A percentile compares a stretch with the other conserved stretches of the same genome.
Conservation (phyloP, 306 rosid species). For the Oxytropis ochrocephala region DNA sequence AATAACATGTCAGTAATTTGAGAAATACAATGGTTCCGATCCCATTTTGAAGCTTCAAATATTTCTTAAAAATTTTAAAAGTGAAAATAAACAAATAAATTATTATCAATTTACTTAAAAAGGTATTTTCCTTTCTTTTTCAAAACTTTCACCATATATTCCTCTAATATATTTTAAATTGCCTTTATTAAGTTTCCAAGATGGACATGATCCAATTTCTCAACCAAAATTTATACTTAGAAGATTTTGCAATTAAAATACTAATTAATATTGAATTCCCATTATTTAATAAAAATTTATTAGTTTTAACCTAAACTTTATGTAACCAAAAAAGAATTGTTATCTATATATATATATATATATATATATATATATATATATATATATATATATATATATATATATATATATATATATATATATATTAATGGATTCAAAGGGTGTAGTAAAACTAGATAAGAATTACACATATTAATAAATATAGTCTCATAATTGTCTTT, state of each 20-base stretch:
- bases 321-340: no score
- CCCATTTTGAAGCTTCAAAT: slow-evolving; percentile 77
- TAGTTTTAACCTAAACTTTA: slow-evolving; percentile 24
- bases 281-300: slow-evolving; percentile 36
- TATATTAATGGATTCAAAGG: no score
- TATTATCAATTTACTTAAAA: slow-evolving; percentile 26
- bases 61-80: slow-evolving; percentile 6
- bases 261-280: no score
- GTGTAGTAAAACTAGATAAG: no score
- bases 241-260: no score
- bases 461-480: no score
- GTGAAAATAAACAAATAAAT: slow-evolving; percentile 48
- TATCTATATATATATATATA: no score
- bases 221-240: slow-evolving; percentile 76
- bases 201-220: slow-evolving; percentile 96
- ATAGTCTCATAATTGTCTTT: no score
- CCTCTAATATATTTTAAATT: slow-evolving; percentile 45
- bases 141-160: slow-evolving; percentile 18
- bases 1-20: slow-evolving; percentile 75
- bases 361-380: no score
- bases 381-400: no score
- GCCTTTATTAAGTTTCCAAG: slow-evolving; percentile 85
- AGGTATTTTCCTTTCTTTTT: slow-evolving; percentile 29
- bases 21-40: slow-evolving; percentile 54
- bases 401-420: no score